Percentiles rank a stretch among this genome's conserved stretches.
Evolutionary conservation across 257 asterid genomes (phyloP).

Genomic region (Solanum chiquidenum): DNA sequence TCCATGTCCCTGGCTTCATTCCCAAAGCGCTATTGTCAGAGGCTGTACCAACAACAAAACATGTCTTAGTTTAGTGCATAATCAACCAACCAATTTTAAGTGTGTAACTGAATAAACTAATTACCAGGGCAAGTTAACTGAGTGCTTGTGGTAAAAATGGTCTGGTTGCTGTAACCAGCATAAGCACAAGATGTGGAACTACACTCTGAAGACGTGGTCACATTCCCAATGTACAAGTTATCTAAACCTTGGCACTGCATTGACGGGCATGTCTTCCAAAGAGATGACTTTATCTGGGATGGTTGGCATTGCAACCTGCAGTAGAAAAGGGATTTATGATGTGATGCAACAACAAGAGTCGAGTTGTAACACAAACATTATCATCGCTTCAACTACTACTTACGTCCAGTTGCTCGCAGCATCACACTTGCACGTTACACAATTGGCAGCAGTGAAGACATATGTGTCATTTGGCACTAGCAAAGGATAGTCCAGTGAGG

Average conservation of each 20-base stretch:
- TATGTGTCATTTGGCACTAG: constrained; percentile 59
- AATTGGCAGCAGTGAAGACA: constrained; percentile 52
- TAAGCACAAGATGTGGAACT: constrained; percentile 49
- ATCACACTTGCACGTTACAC: constrained; percentile 64
- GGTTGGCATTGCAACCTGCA: constrained; percentile 64
- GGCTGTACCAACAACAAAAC: constrained; percentile 15
- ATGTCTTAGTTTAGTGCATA: neutral
- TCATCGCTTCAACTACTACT: constrained; percentile 26
- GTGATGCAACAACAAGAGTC: neutral
- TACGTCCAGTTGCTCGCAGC: constrained; percentile 56
- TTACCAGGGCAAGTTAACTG: constrained; percentile 60
- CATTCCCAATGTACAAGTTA: constrained; percentile 36
- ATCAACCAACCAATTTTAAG: neutral
- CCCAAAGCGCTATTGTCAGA: constrained; percentile 13
- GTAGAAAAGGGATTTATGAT: neutral
- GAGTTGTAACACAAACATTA: neutral
- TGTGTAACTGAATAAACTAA: constrained; percentile 2
- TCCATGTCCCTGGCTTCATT: constrained; percentile 13
- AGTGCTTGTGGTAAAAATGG: constrained; percentile 18
- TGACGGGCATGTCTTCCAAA: constrained; percentile 31
- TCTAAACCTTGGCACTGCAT: constrained; percentile 40
- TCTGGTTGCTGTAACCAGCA: constrained; percentile 45
- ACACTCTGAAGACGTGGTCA: constrained; percentile 34
- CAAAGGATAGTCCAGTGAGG: constrained; percentile 56
- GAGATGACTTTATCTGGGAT: constrained; percentile 28